phyloP scores from a whole-genome alignment of 768 basidiomycete species.

The Amanita molliuscula region DNA sequence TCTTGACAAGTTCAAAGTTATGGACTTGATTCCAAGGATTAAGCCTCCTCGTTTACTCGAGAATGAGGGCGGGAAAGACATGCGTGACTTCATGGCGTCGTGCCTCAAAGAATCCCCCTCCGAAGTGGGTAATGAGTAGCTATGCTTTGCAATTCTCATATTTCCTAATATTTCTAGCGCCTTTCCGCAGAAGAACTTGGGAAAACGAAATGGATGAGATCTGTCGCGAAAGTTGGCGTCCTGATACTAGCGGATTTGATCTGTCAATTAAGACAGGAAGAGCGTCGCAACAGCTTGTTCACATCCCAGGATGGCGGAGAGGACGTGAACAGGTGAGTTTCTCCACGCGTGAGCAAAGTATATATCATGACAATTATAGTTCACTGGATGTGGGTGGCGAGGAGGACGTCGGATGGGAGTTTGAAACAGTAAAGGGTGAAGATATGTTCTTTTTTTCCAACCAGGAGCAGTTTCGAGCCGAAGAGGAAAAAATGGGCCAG shows the following conservation, averaged over 20 bases:
- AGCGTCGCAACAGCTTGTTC: constrained; percentile 68
- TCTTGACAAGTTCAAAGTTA: constrained; percentile 74
- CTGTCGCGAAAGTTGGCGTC: constrained; percentile 53
- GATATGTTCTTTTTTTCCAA: constrained; percentile 7
- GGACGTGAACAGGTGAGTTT: constrained; percentile 43
- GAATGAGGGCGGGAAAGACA: constrained; percentile 68
- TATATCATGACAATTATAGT: constrained; percentile 6
- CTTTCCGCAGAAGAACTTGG: constrained; percentile 80
- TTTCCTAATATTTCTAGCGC: constrained; percentile 38
- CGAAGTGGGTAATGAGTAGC: constrained; percentile 41
- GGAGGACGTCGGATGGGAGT: constrained; percentile 55
- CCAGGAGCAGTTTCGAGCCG: constrained; percentile 7
- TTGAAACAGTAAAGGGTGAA: constrained; percentile 55
- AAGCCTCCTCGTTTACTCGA: constrained; percentile 77
- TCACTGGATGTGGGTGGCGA: constrained; percentile 15
- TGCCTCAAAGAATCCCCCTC: constrained; percentile 75
- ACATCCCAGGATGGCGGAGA: constrained; percentile 68
- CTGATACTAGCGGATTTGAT: constrained; percentile 74
- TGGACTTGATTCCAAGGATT: constrained; percentile 80
- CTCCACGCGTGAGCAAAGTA: background rate
- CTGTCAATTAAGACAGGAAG: constrained; percentile 64
- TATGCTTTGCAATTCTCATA: background rate
- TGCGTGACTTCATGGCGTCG: constrained; percentile 78
- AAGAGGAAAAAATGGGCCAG: constrained; percentile 18
- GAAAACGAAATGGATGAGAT: constrained; percentile 88